These are phyloP conservation scores for Venustampulla echinocandica DNA, from an alignment of 495 filamentous ascomycete species.

Conservation along the genomic window DNA sequence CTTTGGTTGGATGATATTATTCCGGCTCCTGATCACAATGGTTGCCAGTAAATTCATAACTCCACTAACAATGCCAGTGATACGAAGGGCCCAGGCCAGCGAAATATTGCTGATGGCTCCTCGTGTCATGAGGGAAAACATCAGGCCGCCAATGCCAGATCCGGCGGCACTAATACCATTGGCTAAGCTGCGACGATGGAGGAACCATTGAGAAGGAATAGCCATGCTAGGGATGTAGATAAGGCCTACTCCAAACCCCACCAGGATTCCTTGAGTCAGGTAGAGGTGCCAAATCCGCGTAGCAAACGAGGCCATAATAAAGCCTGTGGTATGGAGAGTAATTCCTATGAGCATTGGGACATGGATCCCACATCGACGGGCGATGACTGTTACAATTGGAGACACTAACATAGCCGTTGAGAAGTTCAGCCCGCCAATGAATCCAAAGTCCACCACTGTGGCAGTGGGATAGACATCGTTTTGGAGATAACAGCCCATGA, in stretches of 20 bases:
- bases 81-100: neutral
- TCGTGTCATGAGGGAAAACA: conserved; percentile 39
- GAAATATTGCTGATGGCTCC: neutral
- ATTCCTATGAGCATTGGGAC: neutral
- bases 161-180: conserved; percentile 66
- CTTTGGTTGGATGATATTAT: neutral
- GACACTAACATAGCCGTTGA: neutral
- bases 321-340: conserved; percentile 21
- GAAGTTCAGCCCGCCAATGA: neutral
- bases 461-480: neutral
- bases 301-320: conserved; percentile 58
- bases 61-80: neutral
- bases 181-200: conserved; percentile 55
- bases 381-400: neutral
- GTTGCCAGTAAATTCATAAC: neutral
- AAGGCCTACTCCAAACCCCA: conserved; percentile 69
- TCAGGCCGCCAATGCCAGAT: conserved; percentile 64
- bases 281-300: conserved; percentile 61
- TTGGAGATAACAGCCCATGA: neutral
- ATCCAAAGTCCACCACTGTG: neutral
- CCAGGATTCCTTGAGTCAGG: conserved; percentile 65
- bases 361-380: neutral
- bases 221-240: conserved; percentile 63
- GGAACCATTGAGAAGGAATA: conserved; percentile 79
- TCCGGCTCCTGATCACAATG: neutral